phyloP scores from a whole-genome alignment of 768 basidiomycete genomes.

The Tephrocybe sp. region DNA sequence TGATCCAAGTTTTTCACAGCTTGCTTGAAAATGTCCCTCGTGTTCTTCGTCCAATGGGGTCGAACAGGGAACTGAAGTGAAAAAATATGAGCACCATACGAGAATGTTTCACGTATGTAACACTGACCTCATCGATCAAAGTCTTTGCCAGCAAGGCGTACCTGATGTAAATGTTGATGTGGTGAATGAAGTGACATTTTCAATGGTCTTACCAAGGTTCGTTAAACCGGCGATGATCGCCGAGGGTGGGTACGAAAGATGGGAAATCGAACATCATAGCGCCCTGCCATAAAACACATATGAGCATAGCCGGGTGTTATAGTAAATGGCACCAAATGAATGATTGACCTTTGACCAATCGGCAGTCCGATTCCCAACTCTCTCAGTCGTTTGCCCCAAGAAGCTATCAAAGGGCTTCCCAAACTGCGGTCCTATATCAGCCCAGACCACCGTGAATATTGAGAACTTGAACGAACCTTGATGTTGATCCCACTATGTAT shows the following conservation, averaged over 20 bases:
- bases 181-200: neutral
- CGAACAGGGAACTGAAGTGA: conserved; percentile 30
- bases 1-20: conserved; percentile 30
- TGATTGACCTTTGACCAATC: conserved; percentile 34
- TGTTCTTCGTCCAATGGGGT: conserved; percentile 38
- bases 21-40: conserved; percentile 26
- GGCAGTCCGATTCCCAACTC: conserved; percentile 25
- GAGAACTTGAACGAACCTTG: conserved; percentile 20
- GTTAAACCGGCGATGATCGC: conserved; percentile 32
- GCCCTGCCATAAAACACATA: conserved; percentile 18
- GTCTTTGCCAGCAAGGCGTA: conserved; percentile 22
- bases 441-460: neutral
- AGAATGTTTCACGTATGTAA: neutral
- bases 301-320: neutral
- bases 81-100: neutral
- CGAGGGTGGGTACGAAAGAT: conserved; percentile 29
- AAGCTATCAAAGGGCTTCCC: conserved; percentile 35
- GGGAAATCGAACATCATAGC: conserved; percentile 40
- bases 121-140: conserved; percentile 30
- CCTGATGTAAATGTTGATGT: conserved; percentile 1
- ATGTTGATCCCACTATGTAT: conserved; percentile 30
- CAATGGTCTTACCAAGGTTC: conserved; percentile 27
- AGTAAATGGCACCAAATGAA: neutral
- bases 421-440: conserved; percentile 21
- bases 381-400: conserved; percentile 33